A percentile compares a stretch with the other conserved stretches of the same genome.
Conservation (phyloP, 768 basidiomycete genomes). For the Agrocybe pediades region DNA sequence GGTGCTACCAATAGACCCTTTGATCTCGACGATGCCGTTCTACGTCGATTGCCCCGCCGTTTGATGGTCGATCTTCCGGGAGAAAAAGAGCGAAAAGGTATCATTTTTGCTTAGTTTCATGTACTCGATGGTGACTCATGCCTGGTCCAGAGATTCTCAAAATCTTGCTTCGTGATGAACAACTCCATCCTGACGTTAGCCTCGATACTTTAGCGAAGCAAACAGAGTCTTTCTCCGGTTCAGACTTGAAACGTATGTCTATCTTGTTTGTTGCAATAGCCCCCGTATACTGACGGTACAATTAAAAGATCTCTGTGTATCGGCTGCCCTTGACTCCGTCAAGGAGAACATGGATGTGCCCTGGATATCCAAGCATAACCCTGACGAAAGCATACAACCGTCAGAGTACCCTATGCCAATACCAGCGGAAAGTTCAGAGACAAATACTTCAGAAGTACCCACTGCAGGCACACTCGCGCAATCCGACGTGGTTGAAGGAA, state of each 20-base stretch:
- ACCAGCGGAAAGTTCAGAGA: background rate
- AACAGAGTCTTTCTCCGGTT: conserved; percentile 90
- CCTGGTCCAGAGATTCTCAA: conserved; percentile 72
- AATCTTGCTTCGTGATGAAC: conserved; percentile 85
- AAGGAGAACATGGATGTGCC: conserved; percentile 84
- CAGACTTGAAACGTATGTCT: conserved; percentile 87
- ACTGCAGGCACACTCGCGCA: no score
- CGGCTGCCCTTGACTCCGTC: conserved; percentile 88
- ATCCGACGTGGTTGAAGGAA: background rate
- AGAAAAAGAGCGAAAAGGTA: conserved; percentile 82
- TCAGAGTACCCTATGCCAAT: background rate
- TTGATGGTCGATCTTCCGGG: conserved; percentile 89
- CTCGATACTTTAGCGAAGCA: conserved; percentile 60
- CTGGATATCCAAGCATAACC: conserved; percentile 50
- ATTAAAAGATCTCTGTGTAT: conserved; percentile 83
- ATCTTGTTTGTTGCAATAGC: no score
- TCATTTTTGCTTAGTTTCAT: conserved; percentile 1
- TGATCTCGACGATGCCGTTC: conserved; percentile 88
- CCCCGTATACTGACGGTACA: no score
- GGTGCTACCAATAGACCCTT: conserved; percentile 94
- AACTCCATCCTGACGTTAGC: conserved; percentile 64
- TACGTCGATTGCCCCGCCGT: conserved; percentile 85
- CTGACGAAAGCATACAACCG: background rate
- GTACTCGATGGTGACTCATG: conserved; percentile 5
- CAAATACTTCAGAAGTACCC: background rate